Evolutionary conservation across 2,329 filamentous ascomycete species (phyloP).

Genomic region (Cladophialophora bantiana): DNA sequence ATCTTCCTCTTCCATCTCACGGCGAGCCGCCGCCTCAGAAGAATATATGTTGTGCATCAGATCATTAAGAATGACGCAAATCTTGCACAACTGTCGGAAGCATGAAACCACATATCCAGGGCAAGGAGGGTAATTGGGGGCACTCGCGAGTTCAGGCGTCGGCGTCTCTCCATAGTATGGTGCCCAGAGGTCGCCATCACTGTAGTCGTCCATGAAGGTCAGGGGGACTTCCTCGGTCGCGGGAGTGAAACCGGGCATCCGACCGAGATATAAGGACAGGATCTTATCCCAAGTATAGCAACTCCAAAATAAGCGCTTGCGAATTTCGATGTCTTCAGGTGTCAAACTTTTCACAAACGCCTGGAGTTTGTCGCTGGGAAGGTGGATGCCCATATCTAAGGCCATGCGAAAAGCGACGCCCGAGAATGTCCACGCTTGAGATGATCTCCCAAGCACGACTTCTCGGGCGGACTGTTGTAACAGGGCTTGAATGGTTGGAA

Average conservation of each 20-base stretch:
- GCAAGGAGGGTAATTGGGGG: conserved; percentile 37
- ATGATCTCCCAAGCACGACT: conserved; percentile 41
- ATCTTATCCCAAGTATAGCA: conserved; percentile 46
- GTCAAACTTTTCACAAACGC: conserved; percentile 40
- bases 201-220: conserved; percentile 43
- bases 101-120: conserved; percentile 43
- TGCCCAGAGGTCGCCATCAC: conserved; percentile 42
- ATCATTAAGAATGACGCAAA: conserved; percentile 58
- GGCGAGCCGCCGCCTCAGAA: conserved; percentile 49
- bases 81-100: conserved; percentile 44
- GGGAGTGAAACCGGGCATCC: conserved; percentile 42
- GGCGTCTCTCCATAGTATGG: conserved; percentile 43
- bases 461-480: conserved; percentile 44
- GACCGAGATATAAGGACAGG: conserved; percentile 43
- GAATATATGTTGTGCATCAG: conserved; percentile 57
- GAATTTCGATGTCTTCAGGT: conserved; percentile 43
- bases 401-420: conserved; percentile 46
- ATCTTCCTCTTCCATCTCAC: conserved; percentile 40
- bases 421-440: conserved; percentile 43
- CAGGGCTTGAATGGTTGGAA: conserved; percentile 44
- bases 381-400: conserved; percentile 43
- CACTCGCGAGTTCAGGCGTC: conserved; percentile 29
- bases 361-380: conserved; percentile 40
- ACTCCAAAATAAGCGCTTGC: conserved; percentile 44
- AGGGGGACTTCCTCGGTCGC: conserved; percentile 37